Evolutionary conservation across 805 yeast species (phyloP), one percentile per base, ranked within the genome.

Genomic region (Pichia exigua): DNA sequence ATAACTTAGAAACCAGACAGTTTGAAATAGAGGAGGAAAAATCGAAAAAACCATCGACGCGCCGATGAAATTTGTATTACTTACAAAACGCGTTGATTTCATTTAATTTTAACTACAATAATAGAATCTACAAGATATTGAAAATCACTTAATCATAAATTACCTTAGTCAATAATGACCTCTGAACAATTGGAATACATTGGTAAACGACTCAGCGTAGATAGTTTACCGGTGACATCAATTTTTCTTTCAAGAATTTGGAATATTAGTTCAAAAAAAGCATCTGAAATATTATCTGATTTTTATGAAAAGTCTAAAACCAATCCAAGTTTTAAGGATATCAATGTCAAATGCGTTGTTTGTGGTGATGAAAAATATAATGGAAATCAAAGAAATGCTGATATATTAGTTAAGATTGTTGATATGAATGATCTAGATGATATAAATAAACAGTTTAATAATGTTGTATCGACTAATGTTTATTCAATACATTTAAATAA

Each of bases 201-300:
- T 11, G 41, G 17, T 4, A 28, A 15, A 20, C 30, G 45, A 20
- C 42, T 47, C 15, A 21, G 42, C 13, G 28, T 49, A 54, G 39
- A 61, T 4, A 59, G 55, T 24, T 53, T 51, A 42, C 67, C 69
- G 2, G 45, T 64, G 2, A 65, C 69, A 3, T 59, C 60, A 46
- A 55, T 54, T 40, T 53, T 45, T 32, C 50, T 65, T 15, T 61
- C 68, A 15, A 47, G 65, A 41, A 46, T 44, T 30, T 55, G 57
- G 21, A 54, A 54, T 28, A 43, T 65, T 2, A 50, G 61, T 1
- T 54, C 56, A 11, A 30, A 18, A 26, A 52, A 50, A 17, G 61
- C 69, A 10, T 57, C 57, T 27, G 54, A 57, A 22, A 43, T 58
- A n/a, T 49, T 65, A 15, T 50, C 57, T 35, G 54, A 57, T 6